Evolutionary conservation across 257 asterid species (phyloP), one percentile per base, ranked within the genome.

Genomic region (Penstemon eatonii): DNA sequence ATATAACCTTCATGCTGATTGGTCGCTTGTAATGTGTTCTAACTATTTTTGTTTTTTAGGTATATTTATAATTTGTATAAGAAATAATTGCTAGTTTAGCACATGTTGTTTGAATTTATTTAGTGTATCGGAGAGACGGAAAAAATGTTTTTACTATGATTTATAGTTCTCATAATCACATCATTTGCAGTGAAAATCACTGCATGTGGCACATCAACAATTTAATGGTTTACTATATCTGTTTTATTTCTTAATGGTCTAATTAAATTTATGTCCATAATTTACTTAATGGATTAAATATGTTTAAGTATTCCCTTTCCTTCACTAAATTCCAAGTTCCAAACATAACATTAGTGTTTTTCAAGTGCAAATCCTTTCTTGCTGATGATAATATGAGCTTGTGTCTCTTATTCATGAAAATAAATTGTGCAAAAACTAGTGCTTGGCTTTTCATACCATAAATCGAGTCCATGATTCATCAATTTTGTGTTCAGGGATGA

Each of bases 401-500:
- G 15, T 8, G 3, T 47, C 53, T 37, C 44, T 42, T 2, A 33
- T 42, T 37, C 69, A 46, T 54, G 4, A 57, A 45, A 36, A 47
- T 3, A 47, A 47, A 8, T 47, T 9, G 13, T 51, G 13, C 53
- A 55, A 37, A 18, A 6, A 11, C 56, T 15, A 13, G 5, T 1
- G 44, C 53, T 43, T 45, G 6, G 50, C 13, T 56, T 41, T 67
- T 12, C n/a, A 8, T 15, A 15, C 18, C 18, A 8, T 47, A n/a
- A 25, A 59, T 13, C 13, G 60, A 45, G 71, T 43, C 57, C 51
- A 60, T 61, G 18, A 69, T 74, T 68, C 65, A 61, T 74, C 44
- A 50, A 52, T 75, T 66, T 63, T 58, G 40, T 56, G 8, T 43
- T 69, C 82, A 92, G 98, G 82, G 80, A 85, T 33, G 97, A 92